Conservation (phyloP, 495 filamentous ascomycete genomes). For the Hypoxylon fragiforme region DNA sequence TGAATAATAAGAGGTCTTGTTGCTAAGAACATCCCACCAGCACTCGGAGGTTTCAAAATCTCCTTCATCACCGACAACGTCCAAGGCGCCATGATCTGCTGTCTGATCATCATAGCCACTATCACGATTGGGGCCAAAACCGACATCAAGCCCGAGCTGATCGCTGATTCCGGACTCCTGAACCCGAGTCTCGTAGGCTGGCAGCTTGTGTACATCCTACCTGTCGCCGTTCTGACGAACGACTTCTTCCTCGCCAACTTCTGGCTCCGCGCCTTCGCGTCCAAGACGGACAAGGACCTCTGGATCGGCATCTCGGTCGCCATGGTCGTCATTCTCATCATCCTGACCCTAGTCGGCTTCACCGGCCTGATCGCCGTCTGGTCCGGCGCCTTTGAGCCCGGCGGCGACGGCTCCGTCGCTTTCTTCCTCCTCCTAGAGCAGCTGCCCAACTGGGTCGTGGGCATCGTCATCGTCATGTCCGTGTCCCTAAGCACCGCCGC, state of each 20-base stretch:
- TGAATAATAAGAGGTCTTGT: background rate
- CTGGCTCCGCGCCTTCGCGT: slow-evolving; percentile 82
- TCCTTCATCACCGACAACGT: slow-evolving; percentile 80
- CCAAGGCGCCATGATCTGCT: slow-evolving; percentile 72
- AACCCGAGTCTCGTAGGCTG: slow-evolving; percentile 67
- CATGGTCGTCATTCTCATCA: slow-evolving; percentile 59
- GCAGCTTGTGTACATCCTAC: slow-evolving; percentile 77
- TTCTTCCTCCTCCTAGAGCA: slow-evolving; percentile 73
- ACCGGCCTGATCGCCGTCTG: slow-evolving; percentile 74
- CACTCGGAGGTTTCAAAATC: slow-evolving; percentile 73
- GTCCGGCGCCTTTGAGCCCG: slow-evolving; percentile 63
- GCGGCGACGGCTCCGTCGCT: slow-evolving; percentile 64
- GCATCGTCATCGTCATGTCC: slow-evolving; percentile 75
- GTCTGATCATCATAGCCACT: slow-evolving; percentile 67
- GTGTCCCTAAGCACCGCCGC: slow-evolving; percentile 71
- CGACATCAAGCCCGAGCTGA: slow-evolving; percentile 65
- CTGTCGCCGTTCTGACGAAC: slow-evolving; percentile 74
- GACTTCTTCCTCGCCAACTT: slow-evolving; percentile 78
- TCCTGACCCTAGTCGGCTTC: slow-evolving; percentile 67
- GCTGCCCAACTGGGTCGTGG: slow-evolving; percentile 73
- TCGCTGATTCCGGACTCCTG: slow-evolving; percentile 63
- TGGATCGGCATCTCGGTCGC: slow-evolving; percentile 69
- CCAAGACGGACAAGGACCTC: slow-evolving; percentile 75
- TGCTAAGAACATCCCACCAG: slow-evolving; percentile 43
- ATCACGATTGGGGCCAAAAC: slow-evolving; percentile 73